These are phyloP conservation scores for Marvania coccoides DNA, from an alignment of 139 green algal genomes.

Conservation along the genomic window DNA sequence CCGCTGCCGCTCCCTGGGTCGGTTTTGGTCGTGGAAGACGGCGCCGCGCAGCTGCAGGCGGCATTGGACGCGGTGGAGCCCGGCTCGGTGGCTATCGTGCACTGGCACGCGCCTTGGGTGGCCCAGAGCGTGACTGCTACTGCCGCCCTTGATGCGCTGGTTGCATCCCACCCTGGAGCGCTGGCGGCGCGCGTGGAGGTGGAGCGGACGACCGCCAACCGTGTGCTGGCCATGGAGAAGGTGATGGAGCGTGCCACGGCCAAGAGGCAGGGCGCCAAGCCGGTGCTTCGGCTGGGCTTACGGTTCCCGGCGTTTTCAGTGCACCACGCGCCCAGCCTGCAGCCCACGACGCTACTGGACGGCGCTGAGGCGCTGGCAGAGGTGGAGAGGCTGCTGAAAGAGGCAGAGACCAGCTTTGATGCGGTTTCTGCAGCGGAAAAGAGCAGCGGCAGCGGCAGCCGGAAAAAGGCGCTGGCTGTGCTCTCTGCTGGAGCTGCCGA, in stretches of 20 bases:
- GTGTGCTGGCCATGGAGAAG: constrained; percentile 31
- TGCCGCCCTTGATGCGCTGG: constrained; percentile 13
- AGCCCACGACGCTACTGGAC: constrained; percentile 18
- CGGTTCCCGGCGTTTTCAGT: constrained; percentile 54
- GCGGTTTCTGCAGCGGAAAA: not conserved
- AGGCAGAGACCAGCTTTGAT: not conserved
- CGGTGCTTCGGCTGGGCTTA: constrained; percentile 30
- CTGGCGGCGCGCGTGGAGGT: constrained; percentile 43
- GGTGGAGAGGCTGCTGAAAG: not conserved
- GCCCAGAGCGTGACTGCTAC: constrained; percentile 10
- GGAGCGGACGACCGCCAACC: constrained; percentile 32
- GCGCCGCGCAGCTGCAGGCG: constrained; percentile 41
- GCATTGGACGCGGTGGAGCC: constrained; percentile 22
- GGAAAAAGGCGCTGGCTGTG: not conserved
- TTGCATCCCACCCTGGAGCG: not conserved
- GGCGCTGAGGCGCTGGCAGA: constrained; percentile 1
- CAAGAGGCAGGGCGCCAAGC: constrained; percentile 16
- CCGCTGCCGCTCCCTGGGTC: constrained; percentile 19
- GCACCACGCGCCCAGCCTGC: constrained; percentile 41
- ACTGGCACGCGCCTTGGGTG: constrained; percentile 56
- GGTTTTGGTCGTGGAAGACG: constrained; percentile 31
- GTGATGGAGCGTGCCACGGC: constrained; percentile 19
- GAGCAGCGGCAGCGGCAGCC: not conserved
- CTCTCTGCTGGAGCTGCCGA: constrained; percentile 44
- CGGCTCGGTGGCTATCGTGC: constrained; percentile 22